A percentile compares a stretch with the other conserved stretches of the same genome.
Evolutionary conservation across 352 stramenopile species (phyloP).

Genomic region (Albugo candida): DNA sequence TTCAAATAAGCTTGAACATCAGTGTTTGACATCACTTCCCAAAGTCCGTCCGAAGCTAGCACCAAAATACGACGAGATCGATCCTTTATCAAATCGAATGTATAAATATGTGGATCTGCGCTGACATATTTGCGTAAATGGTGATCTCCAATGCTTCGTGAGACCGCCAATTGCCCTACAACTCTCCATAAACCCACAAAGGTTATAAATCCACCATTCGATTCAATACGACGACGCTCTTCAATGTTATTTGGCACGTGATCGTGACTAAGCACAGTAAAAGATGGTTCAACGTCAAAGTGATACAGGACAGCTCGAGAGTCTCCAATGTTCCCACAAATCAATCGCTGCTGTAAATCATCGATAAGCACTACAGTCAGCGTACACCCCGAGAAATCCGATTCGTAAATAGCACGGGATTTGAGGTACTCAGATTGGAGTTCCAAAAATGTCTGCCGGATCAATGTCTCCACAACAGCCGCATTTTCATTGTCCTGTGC

Average conservation of each 20-base stretch:
- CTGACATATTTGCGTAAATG: conserved; percentile 69
- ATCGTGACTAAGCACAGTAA: conserved; percentile 23
- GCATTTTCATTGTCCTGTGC: background rate
- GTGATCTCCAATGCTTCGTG: conserved; percentile 81
- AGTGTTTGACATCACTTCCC: conserved; percentile 38
- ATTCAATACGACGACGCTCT: conserved; percentile 47
- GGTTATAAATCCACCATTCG: conserved; percentile 46
- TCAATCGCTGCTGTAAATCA: conserved; percentile 20
- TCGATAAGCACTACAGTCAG: conserved; percentile 60
- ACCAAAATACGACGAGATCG: conserved; percentile 16
- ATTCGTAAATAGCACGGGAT: conserved; percentile 11
- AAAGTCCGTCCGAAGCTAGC: conserved; percentile 56
- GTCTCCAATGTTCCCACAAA: conserved; percentile 72
- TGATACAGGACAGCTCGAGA: conserved; percentile 53
- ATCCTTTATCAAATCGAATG: conserved; percentile 3
- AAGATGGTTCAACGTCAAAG: background rate
- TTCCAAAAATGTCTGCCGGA: conserved; percentile 57
- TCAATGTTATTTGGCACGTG: conserved; percentile 31
- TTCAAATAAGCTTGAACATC: conserved; percentile 30
- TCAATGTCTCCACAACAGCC: conserved; percentile 17
- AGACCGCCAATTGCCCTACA: conserved; percentile 82
- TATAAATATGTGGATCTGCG: conserved; percentile 57
- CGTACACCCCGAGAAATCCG: conserved; percentile 64
- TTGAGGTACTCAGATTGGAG: conserved; percentile 35
- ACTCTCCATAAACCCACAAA: conserved; percentile 67